A percentile compares a stretch with the other conserved stretches of the same genome.
Evolutionary conservation across 495 filamentous ascomycete genomes (phyloP).

Genomic region (Astrocystis sublimbata): DNA sequence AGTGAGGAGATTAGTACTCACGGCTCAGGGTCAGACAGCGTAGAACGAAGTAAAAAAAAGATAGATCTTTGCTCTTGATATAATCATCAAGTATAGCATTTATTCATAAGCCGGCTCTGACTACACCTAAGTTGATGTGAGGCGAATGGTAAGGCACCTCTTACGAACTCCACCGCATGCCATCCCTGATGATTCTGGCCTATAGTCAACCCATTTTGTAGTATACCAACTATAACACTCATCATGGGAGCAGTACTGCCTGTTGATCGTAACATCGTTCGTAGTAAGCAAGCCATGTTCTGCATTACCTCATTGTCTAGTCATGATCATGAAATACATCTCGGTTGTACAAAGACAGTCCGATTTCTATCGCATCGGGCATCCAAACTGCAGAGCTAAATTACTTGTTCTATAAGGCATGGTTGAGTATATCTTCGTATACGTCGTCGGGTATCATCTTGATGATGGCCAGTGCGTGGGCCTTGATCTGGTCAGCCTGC

Average conservation of each 20-base stretch:
- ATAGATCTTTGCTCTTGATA: too few species aligned
- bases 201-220: neutral
- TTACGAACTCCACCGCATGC: neutral
- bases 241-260: neutral
- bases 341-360: neutral
- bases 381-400: neutral
- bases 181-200: neutral
- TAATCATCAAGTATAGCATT: too few species aligned
- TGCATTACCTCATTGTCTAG: constrained; percentile 1
- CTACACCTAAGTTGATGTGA: neutral
- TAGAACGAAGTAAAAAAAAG: too few species aligned
- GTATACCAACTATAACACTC: neutral
- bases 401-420: constrained; percentile 63
- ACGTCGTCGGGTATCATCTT: constrained; percentile 84
- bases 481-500: constrained; percentile 77
- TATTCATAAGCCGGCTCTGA: neutral
- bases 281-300: neutral
- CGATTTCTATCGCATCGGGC: too few species aligned
- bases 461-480: constrained; percentile 74
- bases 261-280: constrained; percentile 11
- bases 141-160: neutral
- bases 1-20: too few species aligned
- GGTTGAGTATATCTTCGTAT: constrained; percentile 82
- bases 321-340: constrained; percentile 12
- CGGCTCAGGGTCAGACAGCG: too few species aligned